Base-by-base conservation (phyloP, 202 grass and related monocot species). In the Zoysia matrella region DNA sequence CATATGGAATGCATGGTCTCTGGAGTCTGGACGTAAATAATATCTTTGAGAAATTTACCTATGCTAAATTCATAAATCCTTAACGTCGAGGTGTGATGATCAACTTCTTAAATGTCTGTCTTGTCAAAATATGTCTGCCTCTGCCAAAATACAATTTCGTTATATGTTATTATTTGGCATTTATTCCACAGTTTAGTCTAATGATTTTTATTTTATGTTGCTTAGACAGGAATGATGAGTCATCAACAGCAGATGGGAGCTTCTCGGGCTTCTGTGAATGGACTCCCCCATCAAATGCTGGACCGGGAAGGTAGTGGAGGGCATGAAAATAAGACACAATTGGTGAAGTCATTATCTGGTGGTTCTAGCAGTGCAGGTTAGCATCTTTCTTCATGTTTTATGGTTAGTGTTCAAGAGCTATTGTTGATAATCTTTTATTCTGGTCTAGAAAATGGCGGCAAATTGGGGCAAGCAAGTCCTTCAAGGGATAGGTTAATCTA, bases 401-500 rank as follows among this genome's bases (percentile, higher is more conserved):
- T 70, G 44, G 30, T 73, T 83, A 56, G 4, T 80, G 40, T 69
- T 47, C 10, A 67, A 73, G 66, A 57, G 62, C 63, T 87, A 44
- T 48, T 52, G 42, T 72, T 90, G 49, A 84, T 74, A 47, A 64
- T 15, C 36, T 85, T 77, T 71, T 53, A 41, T 82, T 75, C 70
- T 86, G 56, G 67, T 74, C 73, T 71, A 80, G 66, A 86, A 78
- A 99, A 95, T 79, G 92, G 93, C 44, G 67, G 76, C 52, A 95
- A 85, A 82, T 49, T 90, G 46, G 91, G 83, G 6, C 74, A 85
- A 63, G 50, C 63, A 71, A 80, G 72, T 71, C 85, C 88, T 81
- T 92, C 87, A 7, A 79, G 64, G 67, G 97, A 99, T 85, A 90
- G 96, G 63, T 72, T 99, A 65, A 87, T 90, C 56, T 99, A 94